Base-by-base conservation (phyloP, 2,329 filamentous ascomycete genomes). In the Pyrenophora seminiperda region DNA sequence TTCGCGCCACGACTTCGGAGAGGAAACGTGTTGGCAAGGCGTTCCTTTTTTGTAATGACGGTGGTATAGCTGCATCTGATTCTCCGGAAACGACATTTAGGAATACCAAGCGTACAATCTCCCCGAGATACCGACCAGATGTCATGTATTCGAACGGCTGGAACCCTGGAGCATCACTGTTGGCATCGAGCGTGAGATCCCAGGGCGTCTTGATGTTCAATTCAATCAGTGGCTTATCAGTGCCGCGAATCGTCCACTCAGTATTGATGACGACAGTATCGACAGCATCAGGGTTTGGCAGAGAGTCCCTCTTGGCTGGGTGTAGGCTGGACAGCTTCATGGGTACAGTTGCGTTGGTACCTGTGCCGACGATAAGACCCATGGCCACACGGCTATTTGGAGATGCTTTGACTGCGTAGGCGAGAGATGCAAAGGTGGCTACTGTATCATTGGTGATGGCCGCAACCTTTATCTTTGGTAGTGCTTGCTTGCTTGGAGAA, bases 111-210 rank as follows among this genome's bases (percentile, higher is more conserved):
- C 89, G 84, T 18, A 87, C 86, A 9, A 92, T 81, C 71, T 92
- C 89, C 41, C 89, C 89, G 3, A 92, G 79, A 66, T 92, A 92
- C 32, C 89, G 80, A 2, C 89, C 89, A 2, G 88, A 83, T 0
- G 88, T 91, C 87, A 93, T 90, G 73, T 92, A 93, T 67, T 94
- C 90, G 15, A 93, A 82, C 0, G 89, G 89, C 58, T 93, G 89
- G 61, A 93, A 91, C 0, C 89, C 89, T 0, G 89, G 87, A 5
- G 77, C 78, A 61, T 90, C 86, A 60, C 86, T 87, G 37, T 84
- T 81, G 4, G 73, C 73, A 60, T 91, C 88, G 5, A 94, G 78
- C 50, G 80, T 74, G 7, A 77, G 73, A 63, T 94, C 90, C 89
- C 89, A 93, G 29, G 75, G 75, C 7, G 83, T 91, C 42, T 90